A percentile compares a stretch with the other conserved stretches of the same genome.
Conservation (phyloP, 1,284 basidiomycete species). For the Naganishia cerealis region DNA sequence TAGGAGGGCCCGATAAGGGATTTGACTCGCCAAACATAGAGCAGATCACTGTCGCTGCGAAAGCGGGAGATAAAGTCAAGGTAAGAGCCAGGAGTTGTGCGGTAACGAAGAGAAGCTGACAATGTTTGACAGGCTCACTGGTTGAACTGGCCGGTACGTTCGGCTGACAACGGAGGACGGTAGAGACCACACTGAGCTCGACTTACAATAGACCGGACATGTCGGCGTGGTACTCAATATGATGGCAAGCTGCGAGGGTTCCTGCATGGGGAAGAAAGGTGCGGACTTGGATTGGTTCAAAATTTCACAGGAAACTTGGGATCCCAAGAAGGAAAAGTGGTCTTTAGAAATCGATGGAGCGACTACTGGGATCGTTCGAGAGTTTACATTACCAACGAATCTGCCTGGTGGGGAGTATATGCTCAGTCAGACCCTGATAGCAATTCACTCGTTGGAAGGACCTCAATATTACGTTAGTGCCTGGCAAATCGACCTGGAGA, state of each 20-base stretch:
- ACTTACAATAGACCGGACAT: background rate
- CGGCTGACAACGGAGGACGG: background rate
- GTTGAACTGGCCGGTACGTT: constrained; percentile 13
- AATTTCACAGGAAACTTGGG: constrained; percentile 13
- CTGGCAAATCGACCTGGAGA: constrained; percentile 2
- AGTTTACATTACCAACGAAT: constrained; percentile 14
- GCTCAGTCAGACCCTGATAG: constrained; percentile 12
- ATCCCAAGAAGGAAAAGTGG: background rate
- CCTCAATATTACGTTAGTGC: constrained; percentile 16
- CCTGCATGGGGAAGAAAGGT: constrained; percentile 1
- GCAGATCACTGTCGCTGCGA: background rate
- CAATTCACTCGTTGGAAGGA: background rate
- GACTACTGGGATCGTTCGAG: background rate
- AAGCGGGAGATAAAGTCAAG: constrained; percentile 7
- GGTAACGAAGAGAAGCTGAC: background rate
- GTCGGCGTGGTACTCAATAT: constrained; percentile 7
- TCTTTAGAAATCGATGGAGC: background rate
- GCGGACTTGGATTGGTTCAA: constrained; percentile 19
- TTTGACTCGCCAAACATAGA: background rate
- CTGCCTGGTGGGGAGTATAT: constrained; percentile 5
- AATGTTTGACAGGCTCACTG: background rate
- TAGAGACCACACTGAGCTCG: too few species aligned
- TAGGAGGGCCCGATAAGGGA: background rate
- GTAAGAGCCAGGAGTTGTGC: background rate
- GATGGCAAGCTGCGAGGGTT: constrained; percentile 19